Conservation (phyloP, 1,284 basidiomycete species). For the Trametes polyzona region DNA sequence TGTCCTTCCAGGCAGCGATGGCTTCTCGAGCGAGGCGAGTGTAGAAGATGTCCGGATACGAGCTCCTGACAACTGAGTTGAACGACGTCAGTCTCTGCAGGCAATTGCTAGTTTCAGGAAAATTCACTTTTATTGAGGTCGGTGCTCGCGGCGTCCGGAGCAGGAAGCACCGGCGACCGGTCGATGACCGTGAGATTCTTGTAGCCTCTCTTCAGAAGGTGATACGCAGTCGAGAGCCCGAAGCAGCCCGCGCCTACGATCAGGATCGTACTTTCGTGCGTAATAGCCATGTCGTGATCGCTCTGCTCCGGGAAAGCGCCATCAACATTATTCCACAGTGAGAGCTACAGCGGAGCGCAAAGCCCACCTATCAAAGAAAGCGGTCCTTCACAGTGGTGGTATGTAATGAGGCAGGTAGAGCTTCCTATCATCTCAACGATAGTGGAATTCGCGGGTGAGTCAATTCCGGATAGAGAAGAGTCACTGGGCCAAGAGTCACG, state of each 20-base stretch:
- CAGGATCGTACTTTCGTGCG: conserved; percentile 47
- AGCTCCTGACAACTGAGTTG: conserved; percentile 76
- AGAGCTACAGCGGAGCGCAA: no score
- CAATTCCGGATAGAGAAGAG: no score
- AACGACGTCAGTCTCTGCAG: no score
- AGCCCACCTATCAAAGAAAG: no score
- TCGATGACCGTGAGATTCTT: conserved; percentile 76
- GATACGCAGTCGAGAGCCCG: conserved; percentile 82
- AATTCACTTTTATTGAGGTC: conserved; percentile 84
- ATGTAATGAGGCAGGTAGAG: no score
- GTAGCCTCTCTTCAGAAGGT: conserved; percentile 73
- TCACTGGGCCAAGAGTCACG: no score
- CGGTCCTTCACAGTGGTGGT: no score
- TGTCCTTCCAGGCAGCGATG: conserved; percentile 70
- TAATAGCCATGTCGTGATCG: neutral
- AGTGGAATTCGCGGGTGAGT: no score
- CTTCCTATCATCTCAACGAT: no score
- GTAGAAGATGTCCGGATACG: conserved; percentile 74
- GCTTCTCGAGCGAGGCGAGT: conserved; percentile 72
- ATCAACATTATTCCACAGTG: no score
- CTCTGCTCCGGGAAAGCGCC: neutral
- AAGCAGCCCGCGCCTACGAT: conserved; percentile 89
- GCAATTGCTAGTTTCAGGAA: no score
- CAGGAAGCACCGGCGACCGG: conserved; percentile 65
- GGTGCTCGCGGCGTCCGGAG: conserved; percentile 79